These are phyloP conservation scores for Penicillium crustosum DNA, from an alignment of 2,329 filamentous ascomycete species.

Conservation along the genomic window DNA sequence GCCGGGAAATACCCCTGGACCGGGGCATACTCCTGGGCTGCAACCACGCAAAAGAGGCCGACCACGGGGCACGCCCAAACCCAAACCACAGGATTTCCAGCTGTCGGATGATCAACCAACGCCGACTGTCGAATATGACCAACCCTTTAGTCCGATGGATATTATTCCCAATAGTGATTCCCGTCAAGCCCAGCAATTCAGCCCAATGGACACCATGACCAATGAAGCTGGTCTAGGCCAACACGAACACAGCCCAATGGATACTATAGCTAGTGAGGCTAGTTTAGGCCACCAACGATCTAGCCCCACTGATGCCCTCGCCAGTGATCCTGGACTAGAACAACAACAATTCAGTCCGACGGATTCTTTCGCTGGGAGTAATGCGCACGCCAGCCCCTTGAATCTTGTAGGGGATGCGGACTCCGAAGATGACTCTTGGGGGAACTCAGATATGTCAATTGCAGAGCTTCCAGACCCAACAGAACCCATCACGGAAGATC, in stretches of 20 bases:
- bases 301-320: not conserved
- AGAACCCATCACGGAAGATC: conserved; percentile 3
- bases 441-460: conserved; percentile 25
- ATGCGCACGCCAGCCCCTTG: conserved; percentile 24
- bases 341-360: conserved; percentile 16
- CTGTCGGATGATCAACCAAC: conserved; percentile 21
- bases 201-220: conserved; percentile 10
- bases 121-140: conserved; percentile 10
- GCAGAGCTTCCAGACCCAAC: conserved; percentile 26
- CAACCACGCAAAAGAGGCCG: conserved; percentile 39
- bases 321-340: conserved; percentile 12
- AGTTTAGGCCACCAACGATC: not conserved
- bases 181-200: conserved; percentile 16
- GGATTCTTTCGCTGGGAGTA: conserved; percentile 7
- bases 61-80: conserved; percentile 33
- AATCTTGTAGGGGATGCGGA: conserved; percentile 16
- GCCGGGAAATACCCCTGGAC: conserved; percentile 29
- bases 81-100: conserved; percentile 14
- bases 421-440: conserved; percentile 23
- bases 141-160: conserved; percentile 26
- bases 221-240: conserved; percentile 17
- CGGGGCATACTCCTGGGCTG: conserved; percentile 27
- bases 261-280: conserved; percentile 9
- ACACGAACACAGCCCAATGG: conserved; percentile 16
- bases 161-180: conserved; percentile 29